Conservation (phyloP, 2,329 filamentous ascomycete genomes). For the Colletotrichum orchidophilum region DNA sequence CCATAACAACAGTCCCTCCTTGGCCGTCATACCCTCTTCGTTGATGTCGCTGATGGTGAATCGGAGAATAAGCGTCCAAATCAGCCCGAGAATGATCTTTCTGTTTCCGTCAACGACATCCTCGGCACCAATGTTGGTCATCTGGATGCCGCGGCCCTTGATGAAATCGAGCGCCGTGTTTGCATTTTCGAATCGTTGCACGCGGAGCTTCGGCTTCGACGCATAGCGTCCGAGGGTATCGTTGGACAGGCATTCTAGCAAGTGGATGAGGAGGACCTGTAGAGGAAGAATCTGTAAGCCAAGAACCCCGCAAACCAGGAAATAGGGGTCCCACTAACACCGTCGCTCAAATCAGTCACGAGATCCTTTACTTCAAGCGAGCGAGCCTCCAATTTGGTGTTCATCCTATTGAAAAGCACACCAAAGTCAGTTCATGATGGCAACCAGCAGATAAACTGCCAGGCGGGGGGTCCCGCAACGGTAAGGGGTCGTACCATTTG, state of each 20-base stretch:
- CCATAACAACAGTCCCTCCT: conserved; percentile 94
- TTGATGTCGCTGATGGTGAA: conserved; percentile 99
- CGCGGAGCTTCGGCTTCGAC: conserved; percentile 92
- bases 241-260: conserved; percentile 93
- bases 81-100: conserved; percentile 96
- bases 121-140: conserved; percentile 98
- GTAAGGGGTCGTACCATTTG: conserved; percentile 77
- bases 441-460: neutral
- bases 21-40: conserved; percentile 95
- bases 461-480: conserved; percentile 20
- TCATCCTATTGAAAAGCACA: conserved; percentile 71
- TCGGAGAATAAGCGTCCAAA: conserved; percentile 97
- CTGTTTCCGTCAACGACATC: conserved; percentile 98
- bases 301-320: conserved; percentile 17
- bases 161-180: conserved; percentile 96
- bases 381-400: conserved; percentile 88
- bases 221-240: conserved; percentile 98
- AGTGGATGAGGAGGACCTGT: conserved; percentile 92
- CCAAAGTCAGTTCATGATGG: conserved; percentile 30
- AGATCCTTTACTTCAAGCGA: conserved; percentile 86
- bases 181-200: conserved; percentile 98
- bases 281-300: conserved; percentile 34
- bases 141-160: conserved; percentile 88
- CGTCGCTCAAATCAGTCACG: conserved; percentile 89
- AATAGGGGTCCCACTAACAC: conserved; percentile 67